Evolutionary conservation across 192 early-diverging fungal genomes (phyloP).

Genomic region (Chytriomyces confervae): DNA sequence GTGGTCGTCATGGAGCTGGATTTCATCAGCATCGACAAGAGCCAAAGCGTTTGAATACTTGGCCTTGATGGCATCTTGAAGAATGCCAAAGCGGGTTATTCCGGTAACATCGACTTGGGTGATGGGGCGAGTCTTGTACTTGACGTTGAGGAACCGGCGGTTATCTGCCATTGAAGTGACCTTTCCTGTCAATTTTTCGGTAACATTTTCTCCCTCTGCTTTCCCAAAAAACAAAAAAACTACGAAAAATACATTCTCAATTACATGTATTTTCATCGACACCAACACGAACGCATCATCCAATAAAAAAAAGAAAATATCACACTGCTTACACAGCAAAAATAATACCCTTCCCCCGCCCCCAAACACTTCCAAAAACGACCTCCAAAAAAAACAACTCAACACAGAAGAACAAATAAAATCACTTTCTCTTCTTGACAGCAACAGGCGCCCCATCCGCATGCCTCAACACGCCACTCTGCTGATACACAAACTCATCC

Average conservation of each 20-base stretch:
- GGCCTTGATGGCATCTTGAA: conserved; percentile 6
- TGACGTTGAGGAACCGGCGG: conserved; percentile 11
- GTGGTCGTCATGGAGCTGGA: conserved; percentile 6
- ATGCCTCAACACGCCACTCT: conserved; percentile 29
- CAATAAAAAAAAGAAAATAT: no score
- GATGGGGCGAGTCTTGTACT: background rate
- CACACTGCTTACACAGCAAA: no score
- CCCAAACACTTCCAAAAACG: no score
- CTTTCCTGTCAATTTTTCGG: no score
- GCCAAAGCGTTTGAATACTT: background rate
- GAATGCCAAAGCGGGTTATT: background rate
- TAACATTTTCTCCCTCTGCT: no score
- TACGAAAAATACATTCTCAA: no score
- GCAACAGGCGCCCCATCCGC: conserved; percentile 15
- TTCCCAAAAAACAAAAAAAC: no score
- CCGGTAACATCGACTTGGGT: conserved; percentile 15
- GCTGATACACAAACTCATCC: conserved; percentile 12
- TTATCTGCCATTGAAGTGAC: background rate
- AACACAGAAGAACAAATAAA: no score
- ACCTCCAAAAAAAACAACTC: no score
- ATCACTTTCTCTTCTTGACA: conserved; percentile 33
- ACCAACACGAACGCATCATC: no score
- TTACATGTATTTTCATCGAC: no score
- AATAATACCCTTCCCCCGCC: no score
- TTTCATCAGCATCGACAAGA: background rate